Evolutionary conservation across 257 asterid genomes (phyloP).

Genomic region (Gentiana dahurica): DNA sequence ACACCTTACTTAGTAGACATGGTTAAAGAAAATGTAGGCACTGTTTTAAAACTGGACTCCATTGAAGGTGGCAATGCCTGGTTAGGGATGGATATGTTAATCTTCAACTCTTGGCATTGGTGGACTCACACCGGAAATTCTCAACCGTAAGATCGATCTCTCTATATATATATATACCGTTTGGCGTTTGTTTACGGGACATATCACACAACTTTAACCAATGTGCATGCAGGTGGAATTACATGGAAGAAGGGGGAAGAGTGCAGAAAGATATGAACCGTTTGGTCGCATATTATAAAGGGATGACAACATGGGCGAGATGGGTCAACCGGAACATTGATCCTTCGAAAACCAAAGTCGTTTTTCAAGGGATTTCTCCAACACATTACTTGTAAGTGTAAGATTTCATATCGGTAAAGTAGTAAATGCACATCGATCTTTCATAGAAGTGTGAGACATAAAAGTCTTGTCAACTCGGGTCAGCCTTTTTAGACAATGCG

Average conservation of each 20-base stretch:
- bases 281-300: conserved; percentile 69
- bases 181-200: background rate
- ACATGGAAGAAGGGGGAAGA: conserved; percentile 53
- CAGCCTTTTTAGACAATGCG: too few relatives aligned
- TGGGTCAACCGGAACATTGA: conserved; percentile 66
- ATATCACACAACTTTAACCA: too few relatives aligned
- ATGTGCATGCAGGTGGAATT: conserved; percentile 53
- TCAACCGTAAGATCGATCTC: conserved; percentile 45
- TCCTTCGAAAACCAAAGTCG: conserved; percentile 75
- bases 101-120: conserved; percentile 95
- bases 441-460: too few relatives aligned
- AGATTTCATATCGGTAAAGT: too few relatives aligned
- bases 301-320: conserved; percentile 83
- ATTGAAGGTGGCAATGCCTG: conserved; percentile 50
- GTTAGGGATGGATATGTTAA: conserved; percentile 70
- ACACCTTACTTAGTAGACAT: conserved; percentile 71
- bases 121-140: conserved; percentile 76
- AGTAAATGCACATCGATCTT: too few relatives aligned
- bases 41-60: conserved; percentile 55
- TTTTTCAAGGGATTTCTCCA: conserved; percentile 89
- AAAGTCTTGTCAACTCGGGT: too few relatives aligned
- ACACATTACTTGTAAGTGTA: conserved; percentile 63
- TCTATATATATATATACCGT: background rate
- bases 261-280: conserved; percentile 79
- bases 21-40: conserved; percentile 40